Base-by-base conservation (phyloP, 805 yeast genomes). In the Candida nemodendra region DNA sequence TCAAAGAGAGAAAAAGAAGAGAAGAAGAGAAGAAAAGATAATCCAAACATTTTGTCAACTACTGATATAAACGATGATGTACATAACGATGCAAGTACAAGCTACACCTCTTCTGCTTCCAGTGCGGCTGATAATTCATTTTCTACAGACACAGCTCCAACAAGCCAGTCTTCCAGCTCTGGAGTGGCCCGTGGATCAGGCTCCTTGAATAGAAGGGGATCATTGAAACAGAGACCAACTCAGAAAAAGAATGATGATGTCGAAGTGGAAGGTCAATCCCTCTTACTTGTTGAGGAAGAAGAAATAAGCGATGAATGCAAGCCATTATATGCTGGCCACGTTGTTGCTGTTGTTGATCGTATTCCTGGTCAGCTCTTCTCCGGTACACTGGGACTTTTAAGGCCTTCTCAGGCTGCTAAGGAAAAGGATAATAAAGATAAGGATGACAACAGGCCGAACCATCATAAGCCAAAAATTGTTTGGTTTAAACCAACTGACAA, bases 401-500 rank as follows among this genome's bases (percentile, higher is more conserved):
- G 99, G 62, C 99, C 99, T 3, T 93, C 97, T 3, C 96, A 95
- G 52, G 90, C 89, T 5, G 82, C 87, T 25, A 87, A 84, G 47
- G 90, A 84, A 32, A 81, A 80, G 34, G 79, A 78, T 14, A 66
- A 66, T 45, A 76, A 71, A 38, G 64, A 72, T 5, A 61, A 70
- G 12, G 65, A 64, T 38, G 57, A 56, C 12, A 59, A 48, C 41
- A 56, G 49, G 14, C 33, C 38, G 3, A 44, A 45, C 11, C 54
- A 50, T 33, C 54, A 55, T 27, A 76, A 78, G 29, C 99, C 99
- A 23, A 93, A 93, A 59, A 93, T 93, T 69, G 97, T 93, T 23
- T 93, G 99, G 99, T 93, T 93, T 63, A 93, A 93, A 60, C 99
- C 99, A 26, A 90, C 96, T 1, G 99, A 93, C 61, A 93, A 93